Conservation (phyloP, 768 basidiomycete species). For the Lactarius vividus region DNA sequence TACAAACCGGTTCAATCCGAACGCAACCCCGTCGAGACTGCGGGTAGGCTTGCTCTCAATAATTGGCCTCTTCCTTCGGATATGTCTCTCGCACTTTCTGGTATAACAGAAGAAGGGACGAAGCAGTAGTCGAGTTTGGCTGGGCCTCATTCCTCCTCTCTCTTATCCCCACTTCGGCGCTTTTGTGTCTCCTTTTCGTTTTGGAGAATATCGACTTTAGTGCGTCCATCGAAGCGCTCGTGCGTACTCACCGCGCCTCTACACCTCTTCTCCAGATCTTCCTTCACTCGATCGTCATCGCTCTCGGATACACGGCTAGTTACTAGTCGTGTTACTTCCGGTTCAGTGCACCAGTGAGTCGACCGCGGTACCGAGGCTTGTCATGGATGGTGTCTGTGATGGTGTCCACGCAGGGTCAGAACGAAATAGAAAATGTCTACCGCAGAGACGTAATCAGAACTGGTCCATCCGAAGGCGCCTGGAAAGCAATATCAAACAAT, state of each 20-base stretch:
- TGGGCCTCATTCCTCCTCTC: slow-evolving; percentile 58
- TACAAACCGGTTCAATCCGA: no score
- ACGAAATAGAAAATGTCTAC: neutral
- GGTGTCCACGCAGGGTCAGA: neutral
- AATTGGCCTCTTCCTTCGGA: no score
- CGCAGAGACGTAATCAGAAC: neutral
- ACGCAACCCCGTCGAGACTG: no score
- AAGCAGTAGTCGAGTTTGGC: no score
- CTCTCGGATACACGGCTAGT: slow-evolving; percentile 80
- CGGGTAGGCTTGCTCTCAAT: no score
- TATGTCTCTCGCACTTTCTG: no score
- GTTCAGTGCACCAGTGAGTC: slow-evolving; percentile 68
- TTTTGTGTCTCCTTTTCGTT: slow-evolving; percentile 67
- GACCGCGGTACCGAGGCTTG: slow-evolving; percentile 76
- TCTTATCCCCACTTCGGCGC: slow-evolving; percentile 61
- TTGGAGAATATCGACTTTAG: slow-evolving; percentile 85
- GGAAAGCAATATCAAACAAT: no score
- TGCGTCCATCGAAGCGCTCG: slow-evolving; percentile 83
- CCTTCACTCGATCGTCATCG: slow-evolving; percentile 63
- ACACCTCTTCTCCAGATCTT: slow-evolving; percentile 37
- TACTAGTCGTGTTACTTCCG: slow-evolving; percentile 71
- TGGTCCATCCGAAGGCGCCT: no score
- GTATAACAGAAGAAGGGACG: no score
- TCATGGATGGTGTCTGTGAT: slow-evolving; percentile 42
- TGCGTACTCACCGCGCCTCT: slow-evolving; percentile 76